Conservation (phyloP, 176 grass and related monocot genomes). For the Raddia guianensis region DNA sequence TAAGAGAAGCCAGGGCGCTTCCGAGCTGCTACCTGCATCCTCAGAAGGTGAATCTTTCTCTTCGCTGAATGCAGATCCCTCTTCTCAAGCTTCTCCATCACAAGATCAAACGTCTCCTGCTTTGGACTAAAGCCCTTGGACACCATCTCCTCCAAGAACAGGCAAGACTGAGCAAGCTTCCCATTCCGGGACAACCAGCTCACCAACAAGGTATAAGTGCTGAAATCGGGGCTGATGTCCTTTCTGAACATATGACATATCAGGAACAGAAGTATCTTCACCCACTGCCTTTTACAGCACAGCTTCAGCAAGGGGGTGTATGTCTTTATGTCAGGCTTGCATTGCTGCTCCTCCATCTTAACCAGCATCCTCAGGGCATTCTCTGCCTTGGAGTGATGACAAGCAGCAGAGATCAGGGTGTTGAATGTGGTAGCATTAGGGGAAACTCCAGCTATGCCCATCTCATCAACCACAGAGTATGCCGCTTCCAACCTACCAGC, state of each 20-base stretch:
- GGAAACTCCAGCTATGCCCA: slow-evolving; percentile 49
- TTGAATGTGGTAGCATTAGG: slow-evolving; percentile 67
- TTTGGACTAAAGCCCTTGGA: slow-evolving; percentile 70
- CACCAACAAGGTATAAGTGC: slow-evolving; percentile 72
- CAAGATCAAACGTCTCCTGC: slow-evolving; percentile 62
- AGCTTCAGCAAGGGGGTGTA: slow-evolving; percentile 83
- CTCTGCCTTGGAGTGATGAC: slow-evolving; percentile 60
- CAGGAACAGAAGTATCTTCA: slow-evolving; percentile 66
- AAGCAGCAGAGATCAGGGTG: slow-evolving; percentile 79
- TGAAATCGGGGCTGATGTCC: slow-evolving; percentile 74
- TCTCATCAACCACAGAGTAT: slow-evolving; percentile 56
- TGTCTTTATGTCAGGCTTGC: slow-evolving; percentile 70
- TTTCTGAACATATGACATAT: slow-evolving; percentile 75
- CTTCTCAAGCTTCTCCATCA: slow-evolving; percentile 62
- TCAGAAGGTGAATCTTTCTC: slow-evolving; percentile 58
- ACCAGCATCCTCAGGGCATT: slow-evolving; percentile 67
- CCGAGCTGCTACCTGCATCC: slow-evolving; percentile 34
- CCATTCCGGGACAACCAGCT: slow-evolving; percentile 70
- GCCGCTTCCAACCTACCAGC: slow-evolving; percentile 61
- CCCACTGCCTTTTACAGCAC: slow-evolving; percentile 74
- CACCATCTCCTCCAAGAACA: slow-evolving; percentile 88
- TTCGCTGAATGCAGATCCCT: slow-evolving; percentile 51
- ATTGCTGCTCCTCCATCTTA: slow-evolving; percentile 69
- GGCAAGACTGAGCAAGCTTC: slow-evolving; percentile 56
- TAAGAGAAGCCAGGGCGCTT: slow-evolving; percentile 29